Base-by-base conservation (phyloP, 2,329 filamentous ascomycete genomes). In the Tolypocladium pustulatum region DNA sequence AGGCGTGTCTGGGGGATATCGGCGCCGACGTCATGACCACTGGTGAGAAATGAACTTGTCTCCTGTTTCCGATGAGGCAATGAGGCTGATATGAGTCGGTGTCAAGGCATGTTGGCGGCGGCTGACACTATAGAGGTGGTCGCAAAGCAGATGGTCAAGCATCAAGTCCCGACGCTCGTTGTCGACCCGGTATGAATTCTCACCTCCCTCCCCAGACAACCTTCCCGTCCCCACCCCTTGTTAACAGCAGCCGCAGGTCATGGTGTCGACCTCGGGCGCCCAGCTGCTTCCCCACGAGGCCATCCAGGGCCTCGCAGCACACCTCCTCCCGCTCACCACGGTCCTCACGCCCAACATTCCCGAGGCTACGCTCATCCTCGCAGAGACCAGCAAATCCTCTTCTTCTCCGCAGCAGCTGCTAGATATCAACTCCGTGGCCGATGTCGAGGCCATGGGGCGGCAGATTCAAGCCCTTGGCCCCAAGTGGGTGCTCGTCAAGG, bases 11-110 rank as follows among this genome's bases (percentile, higher is more conserved):
- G 55, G 85, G 86, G 52, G 94, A 97, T 74, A 83, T 97, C 61
- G 89, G 88, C 3, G 86, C 90, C 3, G 91, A 96, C 77, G 91
- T 96, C 54, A 84, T 97, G 64, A 97, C 97, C 75, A 92, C 90
- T 54, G 93, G 91, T 95, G 72, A 66, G 77, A 66, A 77, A 71
- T 49, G 10, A 30, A 25, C 38, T 17, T 53, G 10, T 25, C 25
- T 27, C 20, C 20, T 17, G 4, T 15, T 4, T 20, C 17, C 27
- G 43, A 13, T n/a, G n/a, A 53, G 30, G 27, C 17, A 25, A 6
- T 38, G 17, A 43, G 13, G 40, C 57, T 61, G 41, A 62, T 43
- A 30, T 27, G 7, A 4, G 15, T n/a, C 32, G 22, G 7, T n/a
- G 30, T 56, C 36, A 13, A 75, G 73, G 74, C 41, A 76, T 76